Conservation (phyloP, 177 flowering plant species). For the Telopea speciosissima region DNA sequence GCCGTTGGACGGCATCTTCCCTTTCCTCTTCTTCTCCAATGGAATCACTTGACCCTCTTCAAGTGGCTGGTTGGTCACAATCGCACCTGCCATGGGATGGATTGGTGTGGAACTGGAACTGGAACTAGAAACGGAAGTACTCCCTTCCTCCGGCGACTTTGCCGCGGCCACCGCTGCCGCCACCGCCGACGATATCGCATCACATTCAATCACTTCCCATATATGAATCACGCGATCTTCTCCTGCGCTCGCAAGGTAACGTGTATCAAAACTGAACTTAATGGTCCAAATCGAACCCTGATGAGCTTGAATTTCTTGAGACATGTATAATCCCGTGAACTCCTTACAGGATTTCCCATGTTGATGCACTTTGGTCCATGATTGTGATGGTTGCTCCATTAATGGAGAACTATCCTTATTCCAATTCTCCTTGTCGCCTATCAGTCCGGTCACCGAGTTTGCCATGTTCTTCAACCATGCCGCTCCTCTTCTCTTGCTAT, state of each 20-base stretch:
- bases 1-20: constrained; percentile 49
- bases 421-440: constrained; percentile 38
- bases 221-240: constrained; percentile 96
- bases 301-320: constrained; percentile 92
- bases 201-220: constrained; percentile 86
- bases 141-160: constrained; percentile 55
- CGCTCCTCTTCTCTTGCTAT: constrained; percentile 59
- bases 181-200: constrained; percentile 62
- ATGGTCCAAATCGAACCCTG: constrained; percentile 93
- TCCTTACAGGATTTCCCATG: constrained; percentile 86
- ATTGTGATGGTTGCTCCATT: constrained; percentile 13
- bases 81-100: constrained; percentile 70
- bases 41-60: not conserved
- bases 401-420: not conserved
- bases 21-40: constrained; percentile 68
- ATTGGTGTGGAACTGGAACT: constrained; percentile 20
- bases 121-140: constrained; percentile 37
- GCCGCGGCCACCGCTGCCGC: too few species aligned
- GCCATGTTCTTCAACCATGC: constrained; percentile 73
- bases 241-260: constrained; percentile 91
- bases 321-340: constrained; percentile 72
- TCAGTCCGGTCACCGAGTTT: constrained; percentile 40
- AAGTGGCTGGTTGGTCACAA: constrained; percentile 5
- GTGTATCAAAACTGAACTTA: constrained; percentile 86
- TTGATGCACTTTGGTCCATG: constrained; percentile 62